Conservation (phyloP, 805 yeast genomes). For the Hagleromyces aurorensis region DNA sequence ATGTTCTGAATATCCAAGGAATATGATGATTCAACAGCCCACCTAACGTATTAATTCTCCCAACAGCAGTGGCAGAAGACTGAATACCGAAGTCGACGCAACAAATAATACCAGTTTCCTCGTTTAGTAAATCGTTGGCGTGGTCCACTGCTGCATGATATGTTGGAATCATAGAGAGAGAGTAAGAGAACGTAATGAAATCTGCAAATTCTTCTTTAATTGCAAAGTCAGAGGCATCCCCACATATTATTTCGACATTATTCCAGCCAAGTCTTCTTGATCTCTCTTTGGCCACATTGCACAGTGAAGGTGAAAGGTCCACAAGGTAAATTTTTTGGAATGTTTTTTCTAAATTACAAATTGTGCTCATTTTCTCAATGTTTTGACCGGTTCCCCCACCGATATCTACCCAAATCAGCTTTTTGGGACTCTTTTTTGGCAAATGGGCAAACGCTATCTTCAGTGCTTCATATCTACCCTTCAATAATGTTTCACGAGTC, state of each 20-base stretch:
- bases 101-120: slow-evolving; percentile 51
- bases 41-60: slow-evolving; percentile 67
- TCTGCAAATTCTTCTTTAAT: slow-evolving; percentile 51
- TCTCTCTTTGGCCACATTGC: slow-evolving; percentile 60
- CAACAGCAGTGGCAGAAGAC: slow-evolving; percentile 51
- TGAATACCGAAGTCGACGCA: slow-evolving; percentile 80
- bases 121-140: slow-evolving; percentile 44
- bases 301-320: slow-evolving; percentile 70
- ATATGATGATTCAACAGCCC: slow-evolving; percentile 64
- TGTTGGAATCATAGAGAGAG: slow-evolving; percentile 79
- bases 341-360: slow-evolving; percentile 28
- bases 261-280: slow-evolving; percentile 41
- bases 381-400: slow-evolving; percentile 88
- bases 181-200: slow-evolving; percentile 69
- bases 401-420: slow-evolving; percentile 59
- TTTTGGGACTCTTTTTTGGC: slow-evolving; percentile 34
- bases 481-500: slow-evolving; percentile 56
- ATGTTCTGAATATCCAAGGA: slow-evolving; percentile 70
- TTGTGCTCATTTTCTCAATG: slow-evolving; percentile 63
- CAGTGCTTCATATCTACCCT: slow-evolving; percentile 64
- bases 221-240: slow-evolving; percentile 67
- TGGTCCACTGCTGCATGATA: slow-evolving; percentile 74
- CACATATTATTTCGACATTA: slow-evolving; percentile 60
- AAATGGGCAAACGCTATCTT: slow-evolving; percentile 53
- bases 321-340: slow-evolving; percentile 65